Percentiles rank a stretch among this genome's conserved stretches.
Evolutionary conservation across 2,329 filamentous ascomycete genomes (phyloP).

Genomic region (Albifimbria verrucaria): DNA sequence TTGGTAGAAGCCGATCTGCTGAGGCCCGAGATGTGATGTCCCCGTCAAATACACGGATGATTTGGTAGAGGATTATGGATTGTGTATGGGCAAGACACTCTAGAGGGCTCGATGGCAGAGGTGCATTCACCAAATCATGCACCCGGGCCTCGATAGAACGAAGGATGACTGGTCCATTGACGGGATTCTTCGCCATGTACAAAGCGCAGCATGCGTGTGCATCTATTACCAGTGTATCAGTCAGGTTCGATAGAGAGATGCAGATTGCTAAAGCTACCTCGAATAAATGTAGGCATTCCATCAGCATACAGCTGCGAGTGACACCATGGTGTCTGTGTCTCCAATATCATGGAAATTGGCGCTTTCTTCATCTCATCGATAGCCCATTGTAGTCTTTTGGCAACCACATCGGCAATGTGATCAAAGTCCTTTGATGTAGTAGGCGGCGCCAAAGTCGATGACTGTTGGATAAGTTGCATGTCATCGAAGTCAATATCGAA

Average conservation of each 20-base stretch:
- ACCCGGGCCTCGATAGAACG: constrained; percentile 43
- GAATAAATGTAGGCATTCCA: constrained; percentile 47
- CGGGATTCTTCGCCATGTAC: constrained; percentile 45
- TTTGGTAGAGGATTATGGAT: constrained; percentile 46
- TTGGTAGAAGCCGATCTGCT: constrained; percentile 30
- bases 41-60: constrained; percentile 48
- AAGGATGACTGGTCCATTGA: constrained; percentile 46
- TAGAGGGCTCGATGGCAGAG: constrained; percentile 22
- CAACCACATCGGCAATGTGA: constrained; percentile 19
- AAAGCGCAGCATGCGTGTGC: constrained; percentile 51
- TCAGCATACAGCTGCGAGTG: constrained; percentile 49
- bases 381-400: constrained; percentile 35
- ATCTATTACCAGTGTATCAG: constrained; percentile 30
- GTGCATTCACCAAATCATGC: constrained; percentile 36
- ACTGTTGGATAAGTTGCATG: constrained; percentile 17
- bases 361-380: constrained; percentile 51
- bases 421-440: constrained; percentile 15
- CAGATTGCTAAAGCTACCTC: constrained; percentile 33
- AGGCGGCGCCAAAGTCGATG: constrained; percentile 18
- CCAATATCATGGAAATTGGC: constrained; percentile 42
- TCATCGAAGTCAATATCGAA: constrained; percentile 10
- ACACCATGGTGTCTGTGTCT: constrained; percentile 50
- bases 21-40: constrained; percentile 39
- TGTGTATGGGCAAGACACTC: constrained; percentile 40
- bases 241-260: background rate